Evolutionary conservation across 306 rosid species (phyloP).

Genomic region (Casuarina equisetifolia): DNA sequence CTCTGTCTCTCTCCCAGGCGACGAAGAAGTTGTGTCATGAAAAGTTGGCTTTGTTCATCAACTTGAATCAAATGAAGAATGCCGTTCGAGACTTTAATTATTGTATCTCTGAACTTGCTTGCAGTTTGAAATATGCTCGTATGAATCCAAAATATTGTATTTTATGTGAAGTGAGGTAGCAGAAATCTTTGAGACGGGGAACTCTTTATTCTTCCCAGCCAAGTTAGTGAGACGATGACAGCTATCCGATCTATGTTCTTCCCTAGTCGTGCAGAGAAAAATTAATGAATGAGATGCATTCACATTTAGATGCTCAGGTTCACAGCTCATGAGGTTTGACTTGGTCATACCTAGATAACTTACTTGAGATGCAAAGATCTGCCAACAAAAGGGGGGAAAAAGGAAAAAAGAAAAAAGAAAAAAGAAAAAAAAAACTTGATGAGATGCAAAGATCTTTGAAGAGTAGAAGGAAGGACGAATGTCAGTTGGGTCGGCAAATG

Average conservation of each 20-base stretch:
- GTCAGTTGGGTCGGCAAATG: slow-evolving; percentile 34
- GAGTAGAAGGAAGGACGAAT: slow-evolving; percentile 32
- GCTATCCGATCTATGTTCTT: too few relatives aligned
- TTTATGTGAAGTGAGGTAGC: slow-evolving; percentile 4
- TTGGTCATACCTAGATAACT: background rate
- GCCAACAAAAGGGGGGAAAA: slow-evolving; percentile 14
- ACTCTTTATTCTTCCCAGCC: background rate
- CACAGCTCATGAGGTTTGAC: slow-evolving; percentile 24
- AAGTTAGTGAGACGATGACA: too few relatives aligned
- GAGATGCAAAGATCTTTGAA: slow-evolving; percentile 23
- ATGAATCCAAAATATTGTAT: slow-evolving; percentile 3
- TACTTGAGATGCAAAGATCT: background rate
- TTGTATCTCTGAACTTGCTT: slow-evolving; percentile 18
- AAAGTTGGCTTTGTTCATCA: slow-evolving; percentile 14
- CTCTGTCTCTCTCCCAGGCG: background rate
- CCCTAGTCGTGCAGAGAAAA: background rate
- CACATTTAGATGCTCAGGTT: background rate
- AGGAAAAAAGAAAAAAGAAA: background rate
- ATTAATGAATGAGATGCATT: background rate
- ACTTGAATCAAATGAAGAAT: slow-evolving; percentile 42
- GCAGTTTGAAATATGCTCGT: background rate
- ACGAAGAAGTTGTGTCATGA: background rate
- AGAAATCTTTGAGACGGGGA: background rate
- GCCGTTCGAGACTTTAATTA: slow-evolving; percentile 38
- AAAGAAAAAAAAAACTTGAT: slow-evolving; percentile 12